Percentiles rank a stretch among this genome's conserved stretches.
Conservation (phyloP, 306 rosid genomes). For the Lathyrus aphaca region DNA sequence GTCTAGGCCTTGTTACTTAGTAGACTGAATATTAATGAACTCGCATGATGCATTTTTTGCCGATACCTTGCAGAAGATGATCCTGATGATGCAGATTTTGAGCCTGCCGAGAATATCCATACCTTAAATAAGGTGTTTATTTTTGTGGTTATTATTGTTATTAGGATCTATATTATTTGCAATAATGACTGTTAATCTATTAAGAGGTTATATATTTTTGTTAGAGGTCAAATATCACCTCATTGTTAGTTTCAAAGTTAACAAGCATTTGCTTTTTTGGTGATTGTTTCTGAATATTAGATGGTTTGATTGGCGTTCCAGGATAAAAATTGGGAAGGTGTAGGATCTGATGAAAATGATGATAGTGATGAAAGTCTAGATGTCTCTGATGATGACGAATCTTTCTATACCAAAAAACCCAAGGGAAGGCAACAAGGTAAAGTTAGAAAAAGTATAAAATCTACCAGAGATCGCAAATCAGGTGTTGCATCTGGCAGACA, state of each 20-base stretch:
- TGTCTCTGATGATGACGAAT: constrained; percentile 76
- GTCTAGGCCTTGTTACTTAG: constrained; percentile 2
- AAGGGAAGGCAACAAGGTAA: constrained; percentile 65
- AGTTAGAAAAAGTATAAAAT: constrained; percentile 55
- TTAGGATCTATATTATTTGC: constrained; percentile 32
- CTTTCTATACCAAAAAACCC: constrained; percentile 66
- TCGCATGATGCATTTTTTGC: constrained; percentile 19
- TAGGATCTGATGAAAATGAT: constrained; percentile 76
- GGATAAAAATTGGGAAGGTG: constrained; percentile 91
- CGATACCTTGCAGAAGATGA: constrained; percentile 80
- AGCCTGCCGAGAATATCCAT: constrained; percentile 67
- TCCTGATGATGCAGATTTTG: constrained; percentile 93
- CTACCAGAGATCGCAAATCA: constrained; percentile 61
- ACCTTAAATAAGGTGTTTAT: constrained; percentile 69
- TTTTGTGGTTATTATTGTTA: constrained; percentile 17
- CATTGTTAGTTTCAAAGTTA: constrained; percentile 31
- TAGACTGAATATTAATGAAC: constrained; percentile 28
- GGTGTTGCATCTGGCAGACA: constrained; percentile 63
- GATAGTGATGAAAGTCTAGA: constrained; percentile 71
- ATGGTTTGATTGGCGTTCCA: constrained; percentile 49
- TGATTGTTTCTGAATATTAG: constrained; percentile 37
- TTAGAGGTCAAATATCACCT: constrained; percentile 27
- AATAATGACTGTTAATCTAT: not conserved
- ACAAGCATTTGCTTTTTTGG: constrained; percentile 16
- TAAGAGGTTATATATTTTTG: constrained; percentile 23